These are phyloP conservation scores for Pneumocystis carinii DNA, from an alignment of 1,139 yeast genomes.

Conservation along the genomic window DNA sequence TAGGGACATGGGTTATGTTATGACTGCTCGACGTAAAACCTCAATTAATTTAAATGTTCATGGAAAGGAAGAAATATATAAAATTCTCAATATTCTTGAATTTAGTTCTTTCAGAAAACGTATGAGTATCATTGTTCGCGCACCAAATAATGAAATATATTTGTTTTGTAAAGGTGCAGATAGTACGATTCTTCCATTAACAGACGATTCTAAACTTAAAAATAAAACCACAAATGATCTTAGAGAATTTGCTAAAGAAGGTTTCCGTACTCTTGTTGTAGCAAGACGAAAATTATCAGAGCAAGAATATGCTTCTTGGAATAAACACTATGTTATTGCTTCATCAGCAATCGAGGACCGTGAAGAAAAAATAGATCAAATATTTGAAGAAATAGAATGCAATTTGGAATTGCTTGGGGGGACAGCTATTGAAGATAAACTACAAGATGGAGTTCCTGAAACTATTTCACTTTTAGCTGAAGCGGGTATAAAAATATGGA, in stretches of 20 bases:
- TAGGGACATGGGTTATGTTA: conserved; percentile 76
- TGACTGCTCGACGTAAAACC: conserved; percentile 57
- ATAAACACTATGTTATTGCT: conserved; percentile 53
- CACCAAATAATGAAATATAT: conserved; percentile 40
- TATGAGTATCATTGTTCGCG: conserved; percentile 80
- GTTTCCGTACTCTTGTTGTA: conserved; percentile 83
- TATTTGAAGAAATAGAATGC: conserved; percentile 68
- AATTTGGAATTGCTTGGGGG: conserved; percentile 71
- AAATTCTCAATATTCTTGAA: conserved; percentile 61
- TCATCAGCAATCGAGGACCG: conserved; percentile 57
- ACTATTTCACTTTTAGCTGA: conserved; percentile 68
- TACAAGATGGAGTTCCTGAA: conserved; percentile 93
- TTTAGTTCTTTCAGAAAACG: conserved; percentile 88
- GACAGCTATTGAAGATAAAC: conserved; percentile 91
- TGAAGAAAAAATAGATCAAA: conserved; percentile 61
- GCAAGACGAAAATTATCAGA: conserved; percentile 65
- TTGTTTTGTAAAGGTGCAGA: conserved; percentile 90
- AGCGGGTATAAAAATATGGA: conserved; percentile 96
- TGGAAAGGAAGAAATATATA: conserved; percentile 58
- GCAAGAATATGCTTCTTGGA: conserved; percentile 53
- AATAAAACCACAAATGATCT: conserved; percentile 68
- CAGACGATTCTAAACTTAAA: conserved; percentile 36
- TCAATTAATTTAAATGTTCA: conserved; percentile 58
- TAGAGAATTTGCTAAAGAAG: conserved; percentile 92
- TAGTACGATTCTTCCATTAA: conserved; percentile 51